phyloP scores from a whole-genome alignment of 805 yeast species.

The Millerozyma acaciae region DNA sequence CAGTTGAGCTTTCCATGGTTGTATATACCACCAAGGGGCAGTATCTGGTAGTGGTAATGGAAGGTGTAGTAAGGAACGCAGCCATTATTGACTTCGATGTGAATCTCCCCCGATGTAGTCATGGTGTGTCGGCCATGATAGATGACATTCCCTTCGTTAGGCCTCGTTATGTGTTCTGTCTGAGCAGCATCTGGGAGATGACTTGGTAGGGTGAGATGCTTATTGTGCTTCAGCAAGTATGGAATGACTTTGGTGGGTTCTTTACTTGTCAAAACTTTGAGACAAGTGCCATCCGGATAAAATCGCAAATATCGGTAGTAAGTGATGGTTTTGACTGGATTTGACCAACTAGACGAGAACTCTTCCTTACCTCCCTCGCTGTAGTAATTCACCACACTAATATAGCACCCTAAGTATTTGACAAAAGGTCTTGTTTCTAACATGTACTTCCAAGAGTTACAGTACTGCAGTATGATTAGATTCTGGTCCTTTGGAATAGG shows the following conservation, averaged over 20 bases:
- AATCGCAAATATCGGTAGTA: conserved; percentile 85
- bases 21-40: conserved; percentile 52
- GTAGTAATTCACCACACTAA: conserved; percentile 78
- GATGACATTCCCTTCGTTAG: conserved; percentile 30
- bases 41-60: conserved; percentile 58
- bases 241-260: conserved; percentile 72
- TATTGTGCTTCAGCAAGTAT: conserved; percentile 35
- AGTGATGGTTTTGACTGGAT: conserved; percentile 79
- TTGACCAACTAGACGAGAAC: conserved; percentile 60
- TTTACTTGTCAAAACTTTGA: conserved; percentile 63
- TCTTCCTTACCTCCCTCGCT: conserved; percentile 77
- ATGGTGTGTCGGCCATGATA: conserved; percentile 57
- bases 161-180: conserved; percentile 13
- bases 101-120: conserved; percentile 47
- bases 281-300: conserved; percentile 70
- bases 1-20: conserved; percentile 71
- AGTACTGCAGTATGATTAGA: conserved; percentile 26
- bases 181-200: conserved; percentile 1
- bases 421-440: conserved; percentile 65
- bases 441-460: conserved; percentile 46
- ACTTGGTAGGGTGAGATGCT: conserved; percentile 12
- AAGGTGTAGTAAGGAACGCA: conserved; percentile 58
- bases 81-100: conserved; percentile 52
- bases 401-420: conserved; percentile 79
- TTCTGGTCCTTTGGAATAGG: conserved; percentile 35